Conservation (phyloP, 257 asterid species). For the Voacanga thouarsii region DNA sequence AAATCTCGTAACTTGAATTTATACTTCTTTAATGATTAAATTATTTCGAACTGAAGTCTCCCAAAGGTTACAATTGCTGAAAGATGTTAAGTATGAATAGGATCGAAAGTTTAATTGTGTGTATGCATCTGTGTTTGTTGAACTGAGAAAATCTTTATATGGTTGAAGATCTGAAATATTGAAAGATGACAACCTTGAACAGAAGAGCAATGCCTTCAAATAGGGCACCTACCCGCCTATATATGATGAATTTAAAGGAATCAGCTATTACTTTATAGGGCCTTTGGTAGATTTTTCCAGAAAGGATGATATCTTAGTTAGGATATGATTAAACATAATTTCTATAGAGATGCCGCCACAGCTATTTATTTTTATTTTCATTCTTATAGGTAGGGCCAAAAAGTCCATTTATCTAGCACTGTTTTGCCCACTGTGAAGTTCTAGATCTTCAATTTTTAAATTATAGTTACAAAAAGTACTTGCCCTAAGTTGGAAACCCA, state of each 20-base stretch:
- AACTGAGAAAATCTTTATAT: background rate
- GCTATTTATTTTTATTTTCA: background rate
- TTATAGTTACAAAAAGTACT: constrained; percentile 4
- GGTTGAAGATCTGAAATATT: background rate
- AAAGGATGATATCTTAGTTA: background rate
- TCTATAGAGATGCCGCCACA: background rate
- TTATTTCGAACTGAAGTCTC: too few relatives aligned
- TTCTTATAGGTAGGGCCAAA: constrained; percentile 5
- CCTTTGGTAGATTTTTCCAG: background rate
- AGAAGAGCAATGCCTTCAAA: background rate
- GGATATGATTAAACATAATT: background rate
- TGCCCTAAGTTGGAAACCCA: constrained; percentile 18
- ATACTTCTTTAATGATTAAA: too few relatives aligned
- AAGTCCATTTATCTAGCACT: constrained; percentile 15
- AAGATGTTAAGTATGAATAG: too few relatives aligned
- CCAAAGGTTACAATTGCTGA: too few relatives aligned
- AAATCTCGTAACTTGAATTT: too few relatives aligned
- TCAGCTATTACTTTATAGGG: background rate
- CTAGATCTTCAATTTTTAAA: constrained; percentile 12
- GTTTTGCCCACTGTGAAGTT: constrained; percentile 17
- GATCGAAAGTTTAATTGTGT: too few relatives aligned
- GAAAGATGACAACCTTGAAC: background rate
- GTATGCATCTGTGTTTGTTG: too few relatives aligned
- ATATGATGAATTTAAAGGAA: background rate
- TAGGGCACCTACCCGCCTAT: background rate